Percentiles rank a stretch among this genome's conserved stretches.
These are phyloP conservation scores for Penicillium egyptiacum DNA, from an alignment of 495 filamentous ascomycete genomes.

Conservation along the genomic window DNA sequence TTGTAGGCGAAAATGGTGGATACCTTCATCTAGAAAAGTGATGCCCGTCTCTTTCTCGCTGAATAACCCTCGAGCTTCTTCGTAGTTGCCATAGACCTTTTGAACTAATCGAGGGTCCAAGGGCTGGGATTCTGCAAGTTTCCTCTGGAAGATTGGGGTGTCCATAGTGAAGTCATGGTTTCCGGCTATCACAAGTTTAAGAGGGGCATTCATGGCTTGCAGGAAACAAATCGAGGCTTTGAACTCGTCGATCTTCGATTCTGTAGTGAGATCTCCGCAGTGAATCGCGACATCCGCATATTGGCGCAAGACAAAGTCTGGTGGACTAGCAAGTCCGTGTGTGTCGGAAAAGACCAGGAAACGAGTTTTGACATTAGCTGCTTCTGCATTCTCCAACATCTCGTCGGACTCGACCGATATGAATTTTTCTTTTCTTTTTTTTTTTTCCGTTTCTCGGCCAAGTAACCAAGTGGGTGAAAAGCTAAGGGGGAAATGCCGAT, in stretches of 20 bases:
- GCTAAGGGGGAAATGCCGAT: too few relatives aligned
- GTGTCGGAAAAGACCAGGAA: slow-evolving; percentile 61
- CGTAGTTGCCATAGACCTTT: slow-evolving; percentile 33
- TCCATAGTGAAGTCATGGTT: slow-evolving; percentile 73
- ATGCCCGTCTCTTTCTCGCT: slow-evolving; percentile 43
- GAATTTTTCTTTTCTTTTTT: too few relatives aligned
- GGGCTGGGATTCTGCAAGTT: slow-evolving; percentile 30
- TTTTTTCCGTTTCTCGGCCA: too few relatives aligned
- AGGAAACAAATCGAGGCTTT: slow-evolving; percentile 50
- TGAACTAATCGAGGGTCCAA: slow-evolving; percentile 29
- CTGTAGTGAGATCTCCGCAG: slow-evolving; percentile 65
- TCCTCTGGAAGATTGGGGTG: slow-evolving; percentile 29
- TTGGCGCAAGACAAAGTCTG: slow-evolving; percentile 30
- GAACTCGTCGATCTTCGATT: slow-evolving; percentile 58
- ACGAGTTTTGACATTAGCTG: slow-evolving; percentile 35
- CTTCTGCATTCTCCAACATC: neutral
- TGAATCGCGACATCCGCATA: slow-evolving; percentile 64
- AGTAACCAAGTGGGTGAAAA: too few relatives aligned
- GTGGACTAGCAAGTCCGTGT: slow-evolving; percentile 40
- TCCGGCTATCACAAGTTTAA: slow-evolving; percentile 73
- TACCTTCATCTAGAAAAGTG: slow-evolving; percentile 62
- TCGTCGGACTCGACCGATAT: neutral
- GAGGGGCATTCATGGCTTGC: slow-evolving; percentile 50
- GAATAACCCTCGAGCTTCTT: slow-evolving; percentile 30
- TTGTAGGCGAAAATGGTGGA: slow-evolving; percentile 48